Conservation (phyloP, 2,329 filamentous ascomycete genomes). For the Pseudogymnoascus sp. region DNA sequence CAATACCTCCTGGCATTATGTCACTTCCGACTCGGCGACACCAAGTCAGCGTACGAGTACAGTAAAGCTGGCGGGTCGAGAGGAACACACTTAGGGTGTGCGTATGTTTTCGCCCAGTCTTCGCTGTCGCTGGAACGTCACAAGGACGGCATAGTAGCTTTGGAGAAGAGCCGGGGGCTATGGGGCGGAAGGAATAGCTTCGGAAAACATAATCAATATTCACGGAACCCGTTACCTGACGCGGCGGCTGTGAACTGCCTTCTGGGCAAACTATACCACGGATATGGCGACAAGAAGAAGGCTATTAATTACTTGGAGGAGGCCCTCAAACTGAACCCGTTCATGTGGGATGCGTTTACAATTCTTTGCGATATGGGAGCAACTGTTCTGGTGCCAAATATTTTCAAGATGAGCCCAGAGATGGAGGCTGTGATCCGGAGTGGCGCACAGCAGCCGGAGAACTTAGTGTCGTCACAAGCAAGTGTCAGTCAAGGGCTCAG, state of each 20-base stretch:
- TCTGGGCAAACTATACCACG: slow-evolving; percentile 80
- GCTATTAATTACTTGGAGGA: slow-evolving; percentile 84
- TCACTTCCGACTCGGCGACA: slow-evolving; percentile 74
- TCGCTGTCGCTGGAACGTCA: slow-evolving; percentile 74
- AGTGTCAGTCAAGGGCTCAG: slow-evolving; percentile 32
- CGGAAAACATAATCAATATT: slow-evolving; percentile 75
- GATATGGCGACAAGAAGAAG: slow-evolving; percentile 73
- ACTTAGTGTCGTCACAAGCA: not conserved
- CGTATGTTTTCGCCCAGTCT: slow-evolving; percentile 86
- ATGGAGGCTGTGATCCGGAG: slow-evolving; percentile 46
- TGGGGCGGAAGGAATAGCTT: slow-evolving; percentile 73
- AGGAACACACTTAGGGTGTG: slow-evolving; percentile 75
- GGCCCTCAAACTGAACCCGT: slow-evolving; percentile 80
- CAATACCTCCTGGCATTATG: slow-evolving; percentile 79
- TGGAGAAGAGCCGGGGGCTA: slow-evolving; percentile 73
- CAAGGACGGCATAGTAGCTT: slow-evolving; percentile 72
- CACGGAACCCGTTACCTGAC: slow-evolving; percentile 71
- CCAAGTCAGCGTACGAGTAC: slow-evolving; percentile 78
- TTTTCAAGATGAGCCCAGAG: slow-evolving; percentile 71
- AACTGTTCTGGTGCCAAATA: slow-evolving; percentile 72
- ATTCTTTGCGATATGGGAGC: slow-evolving; percentile 83
- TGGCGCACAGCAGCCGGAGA: slow-evolving; percentile 16
- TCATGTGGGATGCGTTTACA: slow-evolving; percentile 97
- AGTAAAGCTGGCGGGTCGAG: slow-evolving; percentile 65
- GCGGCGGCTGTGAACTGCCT: slow-evolving; percentile 77